Evolutionary conservation across 768 basidiomycete species (phyloP), one percentile per base, ranked within the genome.

Genomic region (Artomyces pyxidatus): DNA sequence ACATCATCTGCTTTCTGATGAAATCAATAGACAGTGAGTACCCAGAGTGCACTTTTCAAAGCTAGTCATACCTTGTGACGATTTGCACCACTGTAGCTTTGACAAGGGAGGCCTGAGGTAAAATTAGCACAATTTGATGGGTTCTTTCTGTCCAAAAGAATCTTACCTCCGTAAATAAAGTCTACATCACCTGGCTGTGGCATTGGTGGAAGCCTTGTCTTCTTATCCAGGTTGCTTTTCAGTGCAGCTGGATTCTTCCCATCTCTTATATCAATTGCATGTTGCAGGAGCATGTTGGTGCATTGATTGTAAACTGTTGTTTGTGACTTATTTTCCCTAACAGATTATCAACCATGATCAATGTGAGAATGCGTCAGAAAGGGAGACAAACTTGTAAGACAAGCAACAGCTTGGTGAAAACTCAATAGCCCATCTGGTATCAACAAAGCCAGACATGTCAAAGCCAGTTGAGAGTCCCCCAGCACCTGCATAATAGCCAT

Each of bases 391-490:
- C 86, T 66, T 59, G 48, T 80, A 85, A 2, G 84, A 85, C 44
- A 66, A 66, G 3, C 84, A 82, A 27, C 85, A 84, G 47, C 80
- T 70, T 14, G 76, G 72, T 0, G 73, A 76, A 54, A 73, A 77
- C 59, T 88, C 86, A 0, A 88, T 71, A 0, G 85, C 86, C 71
- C 82, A 85, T 55, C 68, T 71, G 1, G 82, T 83, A 16, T 82
- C 68, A 6, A 87, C 76, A 61, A 75, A 78, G 0, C 73, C 72
- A 6, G 82, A 80, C 54, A 80, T 58, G 42, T 78, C 71, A 49
- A 88, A 66, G 1, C 87, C 86, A 29, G 78, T 74, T 3, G 83
- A 81, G 6, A 89, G 71, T 3, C 86, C 86, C 44, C 86, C 86
- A 30, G 84, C 86, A 61, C 85, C 85, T 87, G 49, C 14, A 26